Evolutionary conservation across 2,329 filamentous ascomycete species (phyloP), one percentile per base, ranked within the genome.

Genomic region (Exophiala spinifera): DNA sequence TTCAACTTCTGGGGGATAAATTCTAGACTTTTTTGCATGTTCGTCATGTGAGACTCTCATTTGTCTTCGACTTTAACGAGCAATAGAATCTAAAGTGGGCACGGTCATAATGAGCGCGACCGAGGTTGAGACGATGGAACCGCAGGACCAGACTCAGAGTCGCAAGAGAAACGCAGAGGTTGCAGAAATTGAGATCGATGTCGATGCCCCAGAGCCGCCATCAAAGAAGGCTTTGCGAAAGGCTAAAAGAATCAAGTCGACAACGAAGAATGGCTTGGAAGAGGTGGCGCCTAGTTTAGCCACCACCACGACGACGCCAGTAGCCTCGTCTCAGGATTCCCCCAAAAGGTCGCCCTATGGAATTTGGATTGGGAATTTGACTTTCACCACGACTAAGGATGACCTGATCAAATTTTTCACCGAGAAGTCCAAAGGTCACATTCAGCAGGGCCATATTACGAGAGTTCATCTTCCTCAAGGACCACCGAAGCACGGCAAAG

Each of bases 291-390:
- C 55, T 3, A 39, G 34, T 28, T 14, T 39, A 11, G 10, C 8
- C 20, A 28, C 23, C 11, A 28, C 46, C 23, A 3, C 46, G 17
- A 33, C 28, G 17, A 33, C 28, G 13, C 31, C n/a, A 14, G 23
- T 17, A 31, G 28, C 76, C 53, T 65, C 45, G 20, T 70, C 36
- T 67, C 69, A 67, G 66, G 74, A 63, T 15, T 39, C 62, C 64
- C 14, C 67, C 65, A 57, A 65, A 66, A 86, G 89, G 56, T 94
- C 90, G 8, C 84, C 88, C 15, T 85, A 90, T 71, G 89, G 91
- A 59, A 83, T 99, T 62, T 99, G 94, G 94, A 89, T 99, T 64
- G 94, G 95, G 65, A 99, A 99, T 72, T 74, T 99, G 59, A 83
- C 88, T n/a, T 99, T 92, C 77, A 83, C 82, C 44, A 78, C 87